A percentile compares a stretch with the other conserved stretches of the same genome.
Conservation (phyloP, 805 yeast genomes). For the Schwanniomyces vanrijiae region DNA sequence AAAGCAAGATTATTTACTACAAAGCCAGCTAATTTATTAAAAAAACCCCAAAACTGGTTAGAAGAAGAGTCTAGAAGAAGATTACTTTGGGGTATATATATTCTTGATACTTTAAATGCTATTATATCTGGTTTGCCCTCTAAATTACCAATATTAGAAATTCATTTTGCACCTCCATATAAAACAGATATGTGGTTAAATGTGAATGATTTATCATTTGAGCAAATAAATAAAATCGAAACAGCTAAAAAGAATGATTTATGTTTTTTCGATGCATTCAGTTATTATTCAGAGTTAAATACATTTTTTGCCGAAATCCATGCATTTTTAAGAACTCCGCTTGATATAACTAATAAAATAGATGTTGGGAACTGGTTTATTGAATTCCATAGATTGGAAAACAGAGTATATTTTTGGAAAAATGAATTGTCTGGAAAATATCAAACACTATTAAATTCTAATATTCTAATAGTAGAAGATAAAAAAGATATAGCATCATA, state of each 20-base stretch:
- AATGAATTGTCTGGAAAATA: constrained; percentile 7
- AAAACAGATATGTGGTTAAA: constrained; percentile 9
- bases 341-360: constrained; percentile 13
- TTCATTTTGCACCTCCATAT: constrained; percentile 10
- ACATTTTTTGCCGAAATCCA: constrained; percentile 3
- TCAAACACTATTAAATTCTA: constrained; percentile 7
- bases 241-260: background rate
- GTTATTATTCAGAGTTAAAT: background rate
- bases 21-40: background rate
- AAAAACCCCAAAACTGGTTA: constrained; percentile 11
- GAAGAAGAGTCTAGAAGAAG: constrained; percentile 10
- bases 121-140: constrained; percentile 11
- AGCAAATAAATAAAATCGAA: constrained; percentile 4
- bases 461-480: background rate
- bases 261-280: constrained; percentile 7
- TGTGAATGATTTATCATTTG: constrained; percentile 2
- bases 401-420: constrained; percentile 13
- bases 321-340: constrained; percentile 11
- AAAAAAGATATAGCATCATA: background rate
- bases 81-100: constrained; percentile 16
- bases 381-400: constrained; percentile 14
- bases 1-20: background rate
- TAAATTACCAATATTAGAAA: constrained; percentile 11
- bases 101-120: constrained; percentile 13
- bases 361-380: constrained; percentile 16